Conservation (phyloP, 202 grass and related monocot genomes). For the Schoenoplectus tabernaemontani region DNA sequence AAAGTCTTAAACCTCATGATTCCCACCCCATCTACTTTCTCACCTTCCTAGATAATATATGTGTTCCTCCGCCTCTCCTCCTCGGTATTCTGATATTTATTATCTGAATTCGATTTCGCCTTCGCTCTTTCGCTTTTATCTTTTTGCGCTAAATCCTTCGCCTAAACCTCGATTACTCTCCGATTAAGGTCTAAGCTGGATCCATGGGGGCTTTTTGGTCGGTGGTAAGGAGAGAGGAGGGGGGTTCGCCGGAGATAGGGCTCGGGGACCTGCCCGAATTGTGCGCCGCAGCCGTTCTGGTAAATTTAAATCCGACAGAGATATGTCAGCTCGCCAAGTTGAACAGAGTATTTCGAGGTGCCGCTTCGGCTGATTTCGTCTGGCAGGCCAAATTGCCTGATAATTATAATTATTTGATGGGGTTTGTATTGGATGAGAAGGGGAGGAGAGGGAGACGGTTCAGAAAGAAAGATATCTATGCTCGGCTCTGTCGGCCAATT, state of each 20-base stretch:
- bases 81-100: not conserved
- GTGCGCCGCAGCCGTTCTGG: slow-evolving; percentile 59
- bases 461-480: slow-evolving; percentile 74
- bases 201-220: slow-evolving; percentile 61
- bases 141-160: not conserved
- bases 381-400: slow-evolving; percentile 83
- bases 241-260: slow-evolving; percentile 25
- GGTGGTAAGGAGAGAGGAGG: slow-evolving; percentile 40
- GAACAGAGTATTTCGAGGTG: slow-evolving; percentile 49
- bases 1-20: too few species aligned
- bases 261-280: slow-evolving; percentile 69
- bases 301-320: slow-evolving; percentile 62
- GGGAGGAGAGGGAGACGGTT: slow-evolving; percentile 21
- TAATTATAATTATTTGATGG: slow-evolving; percentile 48
- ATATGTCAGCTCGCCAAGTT: slow-evolving; percentile 67
- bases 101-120: not conserved
- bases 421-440: slow-evolving; percentile 27
- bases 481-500: slow-evolving; percentile 52
- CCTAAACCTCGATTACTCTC: not conserved
- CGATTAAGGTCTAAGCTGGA: slow-evolving; percentile 7
- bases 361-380: slow-evolving; percentile 64
- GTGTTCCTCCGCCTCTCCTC: too few species aligned
- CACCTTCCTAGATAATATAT: too few species aligned
- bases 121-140: not conserved
- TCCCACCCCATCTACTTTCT: too few species aligned